phyloP scores from a whole-genome alignment of 208 protist genomes.

The Crithidia bombi region DNA sequence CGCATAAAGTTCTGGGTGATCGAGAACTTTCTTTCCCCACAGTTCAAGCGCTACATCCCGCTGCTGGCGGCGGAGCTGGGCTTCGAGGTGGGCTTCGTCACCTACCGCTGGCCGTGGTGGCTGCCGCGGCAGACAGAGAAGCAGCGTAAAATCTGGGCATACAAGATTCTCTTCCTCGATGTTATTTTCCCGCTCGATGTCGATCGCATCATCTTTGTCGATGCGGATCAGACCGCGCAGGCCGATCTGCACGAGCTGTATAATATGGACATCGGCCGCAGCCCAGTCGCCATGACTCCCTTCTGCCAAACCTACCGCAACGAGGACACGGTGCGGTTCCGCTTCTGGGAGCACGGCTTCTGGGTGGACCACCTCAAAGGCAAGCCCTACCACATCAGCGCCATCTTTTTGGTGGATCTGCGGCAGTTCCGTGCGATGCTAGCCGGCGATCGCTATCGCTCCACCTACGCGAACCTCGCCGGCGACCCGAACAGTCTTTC shows the following conservation, averaged over 20 bases:
- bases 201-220: constrained; percentile 98
- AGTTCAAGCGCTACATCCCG: constrained; percentile 95
- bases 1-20: constrained; percentile 99
- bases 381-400: constrained; percentile 98
- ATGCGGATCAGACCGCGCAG: constrained; percentile 97
- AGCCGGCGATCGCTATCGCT: constrained; percentile 93
- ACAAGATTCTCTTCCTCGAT: constrained; percentile 99
- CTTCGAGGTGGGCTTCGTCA: constrained; percentile 96
- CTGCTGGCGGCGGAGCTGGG: constrained; percentile 86
- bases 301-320: constrained; percentile 94
- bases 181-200: constrained; percentile 98
- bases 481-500: constrained; percentile 92
- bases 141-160: constrained; percentile 99
- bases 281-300: constrained; percentile 96
- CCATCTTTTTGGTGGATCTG: constrained; percentile 97
- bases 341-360: constrained; percentile 94
- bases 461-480: constrained; percentile 88
- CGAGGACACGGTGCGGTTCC: constrained; percentile 91
- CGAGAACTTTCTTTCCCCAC: constrained; percentile 97
- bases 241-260: constrained; percentile 95
- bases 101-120: constrained; percentile 99
- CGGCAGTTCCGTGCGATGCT: constrained; percentile 80
- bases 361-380: constrained; percentile 95
- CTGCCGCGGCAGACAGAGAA: constrained; percentile 96
- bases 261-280: constrained; percentile 95